Conservation (phyloP, 345 rosid genomes). For the Bretschneidera sinensis region DNA sequence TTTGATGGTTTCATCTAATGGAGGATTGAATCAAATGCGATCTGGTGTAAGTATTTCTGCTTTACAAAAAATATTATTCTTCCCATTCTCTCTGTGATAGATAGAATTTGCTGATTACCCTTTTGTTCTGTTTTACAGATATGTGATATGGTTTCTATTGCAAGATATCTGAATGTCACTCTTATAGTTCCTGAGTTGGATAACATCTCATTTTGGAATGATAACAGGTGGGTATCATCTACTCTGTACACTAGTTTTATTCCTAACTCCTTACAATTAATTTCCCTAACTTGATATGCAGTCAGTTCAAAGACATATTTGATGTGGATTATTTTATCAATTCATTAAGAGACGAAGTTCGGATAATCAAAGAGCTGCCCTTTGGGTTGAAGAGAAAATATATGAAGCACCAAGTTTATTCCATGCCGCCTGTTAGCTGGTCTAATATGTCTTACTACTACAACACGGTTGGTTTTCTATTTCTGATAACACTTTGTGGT, state of each 20-base stretch:
- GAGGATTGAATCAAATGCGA: conserved; percentile 38
- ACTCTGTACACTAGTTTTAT: no score
- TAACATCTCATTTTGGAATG: conserved; percentile 33
- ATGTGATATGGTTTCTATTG: conserved; percentile 31
- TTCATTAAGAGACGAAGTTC: conserved; percentile 44
- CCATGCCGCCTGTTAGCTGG: conserved; percentile 54
- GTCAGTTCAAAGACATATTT: conserved; percentile 44
- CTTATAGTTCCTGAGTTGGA: conserved; percentile 35
- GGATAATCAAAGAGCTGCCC: conserved; percentile 42
- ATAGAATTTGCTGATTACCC: no score
- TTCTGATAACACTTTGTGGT: no score
- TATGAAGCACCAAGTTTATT: conserved; percentile 18
- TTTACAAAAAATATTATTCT: neutral
- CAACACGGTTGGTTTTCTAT: conserved; percentile 23
- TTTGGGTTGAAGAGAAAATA: conserved; percentile 25
- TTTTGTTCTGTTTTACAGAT: conserved; percentile 16
- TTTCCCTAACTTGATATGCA: conserved; percentile 1
- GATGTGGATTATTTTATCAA: conserved; percentile 46
- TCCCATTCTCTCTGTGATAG: neutral
- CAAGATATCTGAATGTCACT: conserved; percentile 27
- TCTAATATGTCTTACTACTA: conserved; percentile 51
- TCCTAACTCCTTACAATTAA: neutral
- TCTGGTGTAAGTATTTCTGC: conserved; percentile 23
- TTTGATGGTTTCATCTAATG: conserved; percentile 31
- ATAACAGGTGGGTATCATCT: conserved; percentile 27